Evolutionary conservation across 257 asterid species (phyloP).

Genomic region (Solanum verrucosum): DNA sequence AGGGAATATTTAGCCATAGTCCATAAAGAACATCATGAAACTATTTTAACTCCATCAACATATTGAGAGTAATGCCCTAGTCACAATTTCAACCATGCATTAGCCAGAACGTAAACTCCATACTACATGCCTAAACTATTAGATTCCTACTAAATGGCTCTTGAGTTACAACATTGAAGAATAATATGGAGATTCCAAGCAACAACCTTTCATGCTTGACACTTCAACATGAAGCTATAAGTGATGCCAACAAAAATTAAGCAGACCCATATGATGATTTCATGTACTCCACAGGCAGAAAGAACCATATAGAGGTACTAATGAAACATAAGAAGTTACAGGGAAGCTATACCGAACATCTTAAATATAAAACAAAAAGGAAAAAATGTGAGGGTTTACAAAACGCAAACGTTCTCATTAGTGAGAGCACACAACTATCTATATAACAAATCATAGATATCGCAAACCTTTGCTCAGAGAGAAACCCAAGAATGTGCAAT

Average conservation of each 20-base stretch:
- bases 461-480: slow-evolving; percentile 70
- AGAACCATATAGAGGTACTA: neutral
- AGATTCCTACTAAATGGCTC: neutral
- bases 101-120: neutral
- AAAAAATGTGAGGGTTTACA: neutral
- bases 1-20: neutral
- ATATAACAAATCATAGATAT: neutral
- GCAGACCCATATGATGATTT: neutral
- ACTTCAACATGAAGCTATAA: neutral
- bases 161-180: neutral
- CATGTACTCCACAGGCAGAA: neutral
- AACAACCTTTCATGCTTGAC: neutral
- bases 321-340: neutral
- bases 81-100: neutral
- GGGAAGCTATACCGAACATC: neutral
- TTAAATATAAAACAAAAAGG: neutral
- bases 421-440: neutral
- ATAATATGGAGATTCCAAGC: neutral
- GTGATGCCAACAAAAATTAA: neutral
- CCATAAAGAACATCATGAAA: neutral
- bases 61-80: neutral
- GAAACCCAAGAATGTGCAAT: slow-evolving; percentile 49
- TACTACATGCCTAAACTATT: neutral
- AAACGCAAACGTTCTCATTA: neutral
- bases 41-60: neutral